Conservation (phyloP, 495 filamentous ascomycete species). For the Copromyces sp. region DNA sequence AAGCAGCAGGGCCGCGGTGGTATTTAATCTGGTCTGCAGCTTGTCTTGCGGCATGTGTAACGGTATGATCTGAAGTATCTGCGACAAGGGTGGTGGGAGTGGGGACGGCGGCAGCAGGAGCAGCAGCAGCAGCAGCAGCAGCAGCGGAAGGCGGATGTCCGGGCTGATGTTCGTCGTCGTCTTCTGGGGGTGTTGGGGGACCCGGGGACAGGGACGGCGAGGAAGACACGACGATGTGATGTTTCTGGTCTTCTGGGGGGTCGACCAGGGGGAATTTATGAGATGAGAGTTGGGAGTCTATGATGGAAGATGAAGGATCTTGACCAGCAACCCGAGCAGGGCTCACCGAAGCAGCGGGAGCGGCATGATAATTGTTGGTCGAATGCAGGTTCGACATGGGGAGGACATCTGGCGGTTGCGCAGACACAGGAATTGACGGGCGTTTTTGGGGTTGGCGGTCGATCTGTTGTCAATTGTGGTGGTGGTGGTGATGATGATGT, state of each 20-base stretch:
- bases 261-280: conserved; percentile 5
- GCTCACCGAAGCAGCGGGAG: conserved; percentile 40
- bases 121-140: conserved; percentile 17
- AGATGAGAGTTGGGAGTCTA: neutral
- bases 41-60: conserved; percentile 12
- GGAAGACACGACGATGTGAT: conserved; percentile 15
- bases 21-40: conserved; percentile 37
- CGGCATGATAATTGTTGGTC: conserved; percentile 36
- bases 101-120: conserved; percentile 19
- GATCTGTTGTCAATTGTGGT: neutral
- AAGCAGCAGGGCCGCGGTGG: conserved; percentile 28
- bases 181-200: neutral
- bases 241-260: conserved; percentile 9
- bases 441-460: neutral
- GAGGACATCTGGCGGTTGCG: conserved; percentile 34
- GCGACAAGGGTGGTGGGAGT: conserved; percentile 16
- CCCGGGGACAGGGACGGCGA: conserved; percentile 1
- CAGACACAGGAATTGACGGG: neutral
- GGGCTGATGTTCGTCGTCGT: conserved; percentile 7
- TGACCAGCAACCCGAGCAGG: conserved; percentile 18
- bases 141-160: conserved; percentile 13
- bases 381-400: conserved; percentile 40
- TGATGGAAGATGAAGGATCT: conserved; percentile 1
- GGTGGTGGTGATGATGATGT: neutral
- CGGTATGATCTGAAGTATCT: conserved; percentile 5